Base-by-base conservation (phyloP, 163 green algal genomes). In the Scenedesmus sp. region DNA sequence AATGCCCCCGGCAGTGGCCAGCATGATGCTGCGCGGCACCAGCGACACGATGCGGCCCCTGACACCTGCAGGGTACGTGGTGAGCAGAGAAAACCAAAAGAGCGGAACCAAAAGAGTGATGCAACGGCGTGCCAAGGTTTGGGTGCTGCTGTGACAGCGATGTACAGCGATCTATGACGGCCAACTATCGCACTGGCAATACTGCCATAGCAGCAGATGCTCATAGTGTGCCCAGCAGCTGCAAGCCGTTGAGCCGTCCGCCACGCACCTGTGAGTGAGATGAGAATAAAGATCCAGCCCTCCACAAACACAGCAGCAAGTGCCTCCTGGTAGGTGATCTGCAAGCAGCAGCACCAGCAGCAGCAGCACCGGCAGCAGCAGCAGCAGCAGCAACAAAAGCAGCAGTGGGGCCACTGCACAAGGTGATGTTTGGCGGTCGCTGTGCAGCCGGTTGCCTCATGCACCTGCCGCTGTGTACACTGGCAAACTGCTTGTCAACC, bases 231-330 rank as follows among this genome's bases (percentile, higher is more conserved):
- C 62, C 2, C 62, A 70, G 10, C 62, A 20, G 66, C 66, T 76
- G 15, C 12, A 13, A 10, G 34, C 34, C 34, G 34, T 46, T 46
- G 34, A 46, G 34, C 34, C 34, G 34, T 46, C 66, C 4, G 16
- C 16, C 66, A 76, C 8, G 10, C 90, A 46, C 97, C 97, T 13
- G 94, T 95, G 64, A 97, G 73, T 8, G 94, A 94, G 15, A 98
- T 93, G 60, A 96, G 12, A 3, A 98, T 92, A 89, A 99, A 99
- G 90, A 98, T 92, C 89, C 89, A 92, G 52, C 89, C 97, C 93
- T 98, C 96, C 15, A 98, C 87, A 90, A 99, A 99, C 18, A 97
- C 95, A 3, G 95, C 95, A 6, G 96, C 94, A 60, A 98, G 94
- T 9, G 95, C 95, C 83, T 96, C 79, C 83, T 96, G 73, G 91